Base-by-base conservation (phyloP, 2,329 filamentous ascomycete genomes). In the Microthyrium microscopicum region DNA sequence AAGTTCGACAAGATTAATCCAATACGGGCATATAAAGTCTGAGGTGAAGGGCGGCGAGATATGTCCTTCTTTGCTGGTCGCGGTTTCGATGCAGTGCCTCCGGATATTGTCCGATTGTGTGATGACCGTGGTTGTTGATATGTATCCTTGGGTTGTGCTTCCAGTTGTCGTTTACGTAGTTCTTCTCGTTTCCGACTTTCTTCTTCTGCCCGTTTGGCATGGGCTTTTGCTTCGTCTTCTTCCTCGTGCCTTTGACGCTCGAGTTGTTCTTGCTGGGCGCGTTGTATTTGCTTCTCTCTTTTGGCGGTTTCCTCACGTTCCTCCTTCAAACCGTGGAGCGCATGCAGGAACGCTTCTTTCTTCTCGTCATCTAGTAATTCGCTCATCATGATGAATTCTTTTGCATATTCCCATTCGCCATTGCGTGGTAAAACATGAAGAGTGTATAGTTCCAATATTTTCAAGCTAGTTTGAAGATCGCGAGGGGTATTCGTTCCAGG, bases 371-470 rank as follows among this genome's bases (percentile, higher is more conserved):
- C 87, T 1, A 98, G 66, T 18, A 93, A 73, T 29, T 87, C 75
- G 52, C 76, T 89, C 48, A 83, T 72, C 46, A 67, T 73, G 48
- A 95, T 91, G 53, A 95, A 95, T 45, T 92, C 81, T 39, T 73
- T 71, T 4, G 89, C 83, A 46, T 94, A 94, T 38, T 93, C 82
- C 89, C 89, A 98, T 57, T 95, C 84, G 36, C 82, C 75, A 45
- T 94, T 95, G 34, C 83, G 70, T 4, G 87, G 74, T n/a, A 98
- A 70, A 5, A 95, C 82, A 50, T 98, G 89, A 4, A 98, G 67
- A 1, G 84, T 91, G 54, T 94, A 98, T 6, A 98, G 66, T 57
- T 98, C 89, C 32, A 98, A 70, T 26, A 98, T 80, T 59, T 91
- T 92, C 41, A 94, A 75, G 29, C 84, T 70, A 4, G 82, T 75